These are phyloP conservation scores for Pleurotus pulmonarius DNA, from an alignment of 768 basidiomycete genomes.

Conservation along the genomic window DNA sequence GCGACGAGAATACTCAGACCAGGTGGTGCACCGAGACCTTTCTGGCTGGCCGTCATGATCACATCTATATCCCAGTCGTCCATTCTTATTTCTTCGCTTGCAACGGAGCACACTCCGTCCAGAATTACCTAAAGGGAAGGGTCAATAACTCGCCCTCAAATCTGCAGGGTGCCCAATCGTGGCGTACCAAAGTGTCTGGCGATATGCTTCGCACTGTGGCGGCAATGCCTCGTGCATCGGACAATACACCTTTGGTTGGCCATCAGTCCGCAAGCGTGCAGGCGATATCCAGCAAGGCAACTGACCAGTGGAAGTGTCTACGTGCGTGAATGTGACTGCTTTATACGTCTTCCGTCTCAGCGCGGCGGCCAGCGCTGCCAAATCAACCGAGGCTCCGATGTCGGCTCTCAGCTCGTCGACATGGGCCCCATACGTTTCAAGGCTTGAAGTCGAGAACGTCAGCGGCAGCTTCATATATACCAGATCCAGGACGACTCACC, in stretches of 20 bases:
- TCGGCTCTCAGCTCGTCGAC: conserved; percentile 70
- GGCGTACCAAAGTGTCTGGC: conserved; percentile 68
- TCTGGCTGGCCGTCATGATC: conserved; percentile 76
- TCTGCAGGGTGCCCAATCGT: background rate
- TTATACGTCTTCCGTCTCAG: conserved; percentile 73
- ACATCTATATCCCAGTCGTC: conserved; percentile 88
- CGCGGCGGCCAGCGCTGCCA: conserved; percentile 53
- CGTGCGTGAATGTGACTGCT: conserved; percentile 83
- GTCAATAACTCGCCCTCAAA: background rate
- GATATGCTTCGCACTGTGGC: conserved; percentile 65
- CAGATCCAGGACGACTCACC: conserved; percentile 36
- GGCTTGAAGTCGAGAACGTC: conserved; percentile 29
- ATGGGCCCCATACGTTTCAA: conserved; percentile 76
- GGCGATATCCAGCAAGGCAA: conserved; percentile 1
- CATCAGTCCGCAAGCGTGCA: background rate
- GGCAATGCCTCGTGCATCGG: conserved; percentile 67
- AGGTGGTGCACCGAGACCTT: conserved; percentile 84
- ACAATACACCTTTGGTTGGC: conserved; percentile 56
- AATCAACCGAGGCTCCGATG: conserved; percentile 60
- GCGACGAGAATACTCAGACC: conserved; percentile 80
- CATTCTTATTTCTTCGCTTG: conserved; percentile 84
- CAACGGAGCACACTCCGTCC: conserved; percentile 92
- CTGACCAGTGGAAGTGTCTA: conserved; percentile 77
- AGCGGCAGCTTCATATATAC: background rate
- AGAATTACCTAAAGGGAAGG: conserved; percentile 48